phyloP scores from a whole-genome alignment of 2,329 filamentous ascomycete species.

The Fusarium citri region DNA sequence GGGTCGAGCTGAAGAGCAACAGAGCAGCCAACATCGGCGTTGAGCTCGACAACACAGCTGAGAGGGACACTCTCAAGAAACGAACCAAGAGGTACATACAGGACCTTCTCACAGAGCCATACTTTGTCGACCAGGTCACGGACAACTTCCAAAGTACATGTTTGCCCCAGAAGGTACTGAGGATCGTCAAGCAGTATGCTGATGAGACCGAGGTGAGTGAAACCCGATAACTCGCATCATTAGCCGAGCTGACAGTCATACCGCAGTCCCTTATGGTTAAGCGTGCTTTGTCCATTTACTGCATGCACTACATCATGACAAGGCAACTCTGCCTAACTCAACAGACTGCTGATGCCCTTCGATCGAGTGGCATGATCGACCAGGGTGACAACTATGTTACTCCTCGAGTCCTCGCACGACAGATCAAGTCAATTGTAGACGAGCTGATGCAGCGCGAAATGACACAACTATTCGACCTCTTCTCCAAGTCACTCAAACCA shows the following conservation, averaged over 20 bases:
- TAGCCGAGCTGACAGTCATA: constrained; percentile 23
- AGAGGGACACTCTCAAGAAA: constrained; percentile 60
- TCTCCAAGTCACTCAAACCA: constrained; percentile 65
- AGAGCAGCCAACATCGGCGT: constrained; percentile 64
- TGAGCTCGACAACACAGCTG: constrained; percentile 55
- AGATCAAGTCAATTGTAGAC: constrained; percentile 68
- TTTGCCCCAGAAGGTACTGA: constrained; percentile 60
- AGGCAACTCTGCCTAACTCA: constrained; percentile 65
- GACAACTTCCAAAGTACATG: constrained; percentile 58
- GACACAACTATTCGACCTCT: constrained; percentile 63
- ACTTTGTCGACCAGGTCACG: constrained; percentile 63
- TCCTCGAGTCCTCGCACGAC: constrained; percentile 65
- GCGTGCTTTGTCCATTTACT: constrained; percentile 65
- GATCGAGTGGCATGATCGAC: constrained; percentile 57
- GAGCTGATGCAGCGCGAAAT: constrained; percentile 65
- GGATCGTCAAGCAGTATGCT: constrained; percentile 61
- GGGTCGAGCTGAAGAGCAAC: constrained; percentile 56
- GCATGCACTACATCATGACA: constrained; percentile 68
- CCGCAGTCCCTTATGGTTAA: constrained; percentile 62
- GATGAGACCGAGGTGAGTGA: constrained; percentile 57
- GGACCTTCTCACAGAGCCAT: constrained; percentile 60
- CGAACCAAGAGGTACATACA: constrained; percentile 62
- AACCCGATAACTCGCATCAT: constrained; percentile 15
- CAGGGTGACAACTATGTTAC: constrained; percentile 61
- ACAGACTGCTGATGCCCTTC: constrained; percentile 56